Conservation (phyloP, 768 basidiomycete genomes). For the Leccinum subtestaceum region DNA sequence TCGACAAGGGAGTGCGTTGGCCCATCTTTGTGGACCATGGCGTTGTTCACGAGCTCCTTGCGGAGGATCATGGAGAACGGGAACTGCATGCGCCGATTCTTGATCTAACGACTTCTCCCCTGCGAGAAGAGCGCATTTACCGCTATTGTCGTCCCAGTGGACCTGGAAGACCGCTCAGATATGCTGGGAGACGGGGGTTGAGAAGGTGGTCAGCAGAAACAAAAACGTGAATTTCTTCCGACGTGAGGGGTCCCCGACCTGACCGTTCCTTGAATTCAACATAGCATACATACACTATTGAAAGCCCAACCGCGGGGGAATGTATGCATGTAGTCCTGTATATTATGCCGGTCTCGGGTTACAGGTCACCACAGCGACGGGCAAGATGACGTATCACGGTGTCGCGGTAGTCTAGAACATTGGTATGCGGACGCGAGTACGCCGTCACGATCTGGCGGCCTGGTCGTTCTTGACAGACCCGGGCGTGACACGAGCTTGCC, state of each 20-base stretch:
- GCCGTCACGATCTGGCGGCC: background rate
- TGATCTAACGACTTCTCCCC: background rate
- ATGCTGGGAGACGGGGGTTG: background rate
- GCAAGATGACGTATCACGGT: background rate
- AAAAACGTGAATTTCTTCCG: background rate
- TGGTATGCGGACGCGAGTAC: background rate
- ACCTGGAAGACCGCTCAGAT: background rate
- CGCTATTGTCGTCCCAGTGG: background rate
- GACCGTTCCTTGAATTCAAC: too few species aligned
- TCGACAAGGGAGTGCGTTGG: slow-evolving; percentile 17
- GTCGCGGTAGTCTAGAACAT: background rate
- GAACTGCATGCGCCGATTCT: slow-evolving; percentile 7
- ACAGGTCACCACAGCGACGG: too few species aligned
- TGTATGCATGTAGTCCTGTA: too few species aligned
- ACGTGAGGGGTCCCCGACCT: too few species aligned
- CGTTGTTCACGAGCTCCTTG: background rate
- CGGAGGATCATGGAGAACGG: slow-evolving; percentile 5
- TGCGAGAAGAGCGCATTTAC: slow-evolving; percentile 12
- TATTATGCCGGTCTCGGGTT: too few species aligned
- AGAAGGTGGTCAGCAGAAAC: background rate
- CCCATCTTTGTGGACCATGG: slow-evolving; percentile 18
- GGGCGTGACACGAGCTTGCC: slow-evolving; percentile 22
- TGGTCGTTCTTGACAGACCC: background rate
- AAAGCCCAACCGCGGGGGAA: too few species aligned
- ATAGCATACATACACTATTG: too few species aligned